Percentiles rank a stretch among this genome's conserved stretches.
Evolutionary conservation across 768 basidiomycete species (phyloP).

Genomic region (Multifurca ochricompacta): DNA sequence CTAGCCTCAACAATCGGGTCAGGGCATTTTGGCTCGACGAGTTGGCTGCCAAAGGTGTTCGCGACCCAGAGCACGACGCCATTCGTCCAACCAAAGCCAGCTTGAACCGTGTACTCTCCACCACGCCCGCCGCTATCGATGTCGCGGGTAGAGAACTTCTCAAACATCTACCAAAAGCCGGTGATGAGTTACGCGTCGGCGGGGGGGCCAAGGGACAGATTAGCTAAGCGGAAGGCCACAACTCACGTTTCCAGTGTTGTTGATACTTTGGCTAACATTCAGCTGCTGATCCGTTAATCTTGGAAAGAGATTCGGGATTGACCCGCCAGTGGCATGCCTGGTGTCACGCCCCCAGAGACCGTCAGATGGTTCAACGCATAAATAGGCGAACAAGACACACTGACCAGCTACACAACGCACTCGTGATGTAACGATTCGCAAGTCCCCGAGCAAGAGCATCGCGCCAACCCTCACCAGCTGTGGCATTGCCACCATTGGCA

Average conservation of each 20-base stretch:
- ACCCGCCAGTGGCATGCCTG: slow-evolving; percentile 85
- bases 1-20: slow-evolving; percentile 16
- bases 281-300: slow-evolving; percentile 63
- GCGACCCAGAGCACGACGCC: slow-evolving; percentile 73
- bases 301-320: slow-evolving; percentile 60
- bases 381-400: slow-evolving; percentile 21
- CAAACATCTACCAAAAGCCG: slow-evolving; percentile 59
- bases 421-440: slow-evolving; percentile 78
- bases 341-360: not conserved
- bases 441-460: slow-evolving; percentile 57
- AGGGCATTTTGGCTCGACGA: slow-evolving; percentile 62
- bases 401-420: slow-evolving; percentile 85
- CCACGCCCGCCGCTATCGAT: slow-evolving; percentile 73
- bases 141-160: slow-evolving; percentile 77
- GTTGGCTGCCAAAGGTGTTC: slow-evolving; percentile 50
- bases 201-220: not conserved
- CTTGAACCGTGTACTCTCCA: slow-evolving; percentile 81
- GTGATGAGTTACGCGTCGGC: not conserved
- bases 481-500: slow-evolving; percentile 60
- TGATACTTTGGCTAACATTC: slow-evolving; percentile 56
- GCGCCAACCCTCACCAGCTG: slow-evolving; percentile 56
- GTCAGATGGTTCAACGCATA: not conserved
- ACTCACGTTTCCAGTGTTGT: slow-evolving; percentile 69
- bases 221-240: not conserved
- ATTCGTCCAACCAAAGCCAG: slow-evolving; percentile 88